Base-by-base conservation (phyloP, 495 filamentous ascomycete species). In the Penicillium salamii region DNA sequence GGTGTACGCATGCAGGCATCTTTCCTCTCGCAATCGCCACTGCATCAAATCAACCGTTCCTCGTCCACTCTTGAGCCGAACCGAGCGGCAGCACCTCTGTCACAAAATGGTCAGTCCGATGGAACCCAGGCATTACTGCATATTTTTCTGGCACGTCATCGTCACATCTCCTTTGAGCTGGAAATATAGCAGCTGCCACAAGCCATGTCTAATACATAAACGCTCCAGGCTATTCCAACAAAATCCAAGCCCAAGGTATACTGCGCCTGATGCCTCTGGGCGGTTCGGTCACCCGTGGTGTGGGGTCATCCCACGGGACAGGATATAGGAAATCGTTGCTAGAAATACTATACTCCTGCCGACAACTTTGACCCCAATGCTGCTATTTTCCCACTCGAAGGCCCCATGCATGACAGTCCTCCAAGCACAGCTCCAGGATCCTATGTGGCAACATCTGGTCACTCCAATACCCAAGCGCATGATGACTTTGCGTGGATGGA, bases 311-410 rank as follows among this genome's bases (percentile, higher is more conserved):
- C 2, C 18, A 36, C 26, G 33, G 20, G 15, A 29, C 18, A 6
- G 32, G 33, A 3, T 38, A 37, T 48, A 48, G 45, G 23, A 29
- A 42, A 31, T 13, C 20, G 9, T 24, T 42, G 20, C 31, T 42
- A 13, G 12, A 42, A 13, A 42, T 42, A 21, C n/a, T 38, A 19
- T 38, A 19, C 8, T 14, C 7, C 18, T 12, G 5, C 35, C 15
- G 15, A 38, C 21, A 9, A 11, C 7, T 38, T 38, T 19, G 15
- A 7, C 17, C 21, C 35, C 15, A 3, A 38, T 38, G 0, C 6
- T 3, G 5, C 15, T 9, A 19, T 20, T 5, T 19, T 19, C 15
- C 15, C 35, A 12, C 7, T 12, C 13, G 35, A n/a, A n/a, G n/a
- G n/a, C n/a, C n/a, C n/a, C n/a, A n/a, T n/a, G n/a, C n/a, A n/a